Conservation (phyloP, 495 filamentous ascomycete species). For the Penicillium atrosanguineum region DNA sequence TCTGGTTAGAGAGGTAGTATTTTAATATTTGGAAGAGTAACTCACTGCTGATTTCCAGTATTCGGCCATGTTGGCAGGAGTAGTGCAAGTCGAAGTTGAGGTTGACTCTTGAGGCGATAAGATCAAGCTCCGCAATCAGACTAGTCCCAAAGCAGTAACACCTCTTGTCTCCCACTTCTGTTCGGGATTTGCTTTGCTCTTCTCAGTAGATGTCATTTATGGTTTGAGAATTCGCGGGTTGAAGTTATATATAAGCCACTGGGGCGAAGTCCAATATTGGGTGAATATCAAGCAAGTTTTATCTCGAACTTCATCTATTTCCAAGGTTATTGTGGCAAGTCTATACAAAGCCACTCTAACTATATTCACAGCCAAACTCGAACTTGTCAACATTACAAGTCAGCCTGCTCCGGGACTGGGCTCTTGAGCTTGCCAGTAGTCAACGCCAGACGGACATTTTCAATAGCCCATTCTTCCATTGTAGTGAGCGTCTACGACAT, state of each 20-base stretch:
- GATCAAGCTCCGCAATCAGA: slow-evolving; percentile 12
- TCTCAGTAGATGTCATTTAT: too few species aligned
- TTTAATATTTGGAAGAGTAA: neutral
- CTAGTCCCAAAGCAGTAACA: slow-evolving; percentile 21
- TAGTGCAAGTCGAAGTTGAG: slow-evolving; percentile 1
- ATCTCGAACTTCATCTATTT: neutral
- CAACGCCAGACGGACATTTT: slow-evolving; percentile 56
- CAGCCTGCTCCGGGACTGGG: slow-evolving; percentile 57
- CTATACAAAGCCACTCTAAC: neutral
- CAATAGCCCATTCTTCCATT: slow-evolving; percentile 66
- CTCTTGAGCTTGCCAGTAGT: slow-evolving; percentile 55
- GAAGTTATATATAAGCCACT: too few species aligned
- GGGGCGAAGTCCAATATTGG: too few species aligned
- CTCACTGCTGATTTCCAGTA: slow-evolving; percentile 96
- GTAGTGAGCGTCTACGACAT: slow-evolving; percentile 51
- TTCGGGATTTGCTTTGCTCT: neutral
- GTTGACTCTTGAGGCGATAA: slow-evolving; percentile 3
- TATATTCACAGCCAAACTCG: too few species aligned
- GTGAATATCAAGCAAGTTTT: neutral
- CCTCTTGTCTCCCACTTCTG: neutral
- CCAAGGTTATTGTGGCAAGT: neutral
- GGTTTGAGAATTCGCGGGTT: too few species aligned
- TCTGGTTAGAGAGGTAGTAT: neutral
- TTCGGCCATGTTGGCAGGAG: slow-evolving; percentile 69
- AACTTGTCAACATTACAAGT: slow-evolving; percentile 27